These are phyloP conservation scores for Euphorbia schlechtendalii DNA, from an alignment of 441 rosid genomes.

Conservation along the genomic window DNA sequence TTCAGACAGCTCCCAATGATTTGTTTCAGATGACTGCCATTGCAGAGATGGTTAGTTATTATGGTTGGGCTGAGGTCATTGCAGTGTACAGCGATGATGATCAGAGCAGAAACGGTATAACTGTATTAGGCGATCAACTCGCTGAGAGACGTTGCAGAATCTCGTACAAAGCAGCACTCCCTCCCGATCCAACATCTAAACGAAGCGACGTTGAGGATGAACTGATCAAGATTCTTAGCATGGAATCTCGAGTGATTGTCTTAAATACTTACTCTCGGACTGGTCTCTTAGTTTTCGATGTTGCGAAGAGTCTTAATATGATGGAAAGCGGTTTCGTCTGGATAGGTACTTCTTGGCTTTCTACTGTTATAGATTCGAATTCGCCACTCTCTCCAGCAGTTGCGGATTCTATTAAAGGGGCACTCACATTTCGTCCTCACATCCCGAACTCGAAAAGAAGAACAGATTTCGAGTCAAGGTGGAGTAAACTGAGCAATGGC, in stretches of 20 bases:
- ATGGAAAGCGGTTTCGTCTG: conserved; percentile 78
- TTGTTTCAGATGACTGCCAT: conserved; percentile 74
- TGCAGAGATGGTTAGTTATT: conserved; percentile 61
- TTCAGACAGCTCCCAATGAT: conserved; percentile 74
- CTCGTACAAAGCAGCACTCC: conserved; percentile 69
- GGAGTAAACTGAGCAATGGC: conserved; percentile 54
- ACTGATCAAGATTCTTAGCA: conserved; percentile 49
- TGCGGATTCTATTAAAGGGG: conserved; percentile 46
- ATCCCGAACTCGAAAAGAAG: conserved; percentile 58
- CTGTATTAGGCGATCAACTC: conserved; percentile 65
- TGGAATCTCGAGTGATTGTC: conserved; percentile 70
- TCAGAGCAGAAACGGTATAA: conserved; percentile 66
- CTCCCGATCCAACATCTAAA: conserved; percentile 37
- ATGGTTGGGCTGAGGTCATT: conserved; percentile 67
- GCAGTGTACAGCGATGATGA: conserved; percentile 79
- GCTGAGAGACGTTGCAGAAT: conserved; percentile 65
- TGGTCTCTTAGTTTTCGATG: conserved; percentile 57
- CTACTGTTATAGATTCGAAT: conserved; percentile 61
- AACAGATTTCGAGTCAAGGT: conserved; percentile 49
- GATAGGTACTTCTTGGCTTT: conserved; percentile 82
- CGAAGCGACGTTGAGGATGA: conserved; percentile 39
- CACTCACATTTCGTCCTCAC: conserved; percentile 62
- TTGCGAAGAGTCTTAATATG: conserved; percentile 72
- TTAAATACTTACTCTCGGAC: conserved; percentile 41
- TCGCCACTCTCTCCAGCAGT: conserved; percentile 29